Base-by-base conservation (phyloP, 257 asterid species). In the Solanum virginianum region DNA sequence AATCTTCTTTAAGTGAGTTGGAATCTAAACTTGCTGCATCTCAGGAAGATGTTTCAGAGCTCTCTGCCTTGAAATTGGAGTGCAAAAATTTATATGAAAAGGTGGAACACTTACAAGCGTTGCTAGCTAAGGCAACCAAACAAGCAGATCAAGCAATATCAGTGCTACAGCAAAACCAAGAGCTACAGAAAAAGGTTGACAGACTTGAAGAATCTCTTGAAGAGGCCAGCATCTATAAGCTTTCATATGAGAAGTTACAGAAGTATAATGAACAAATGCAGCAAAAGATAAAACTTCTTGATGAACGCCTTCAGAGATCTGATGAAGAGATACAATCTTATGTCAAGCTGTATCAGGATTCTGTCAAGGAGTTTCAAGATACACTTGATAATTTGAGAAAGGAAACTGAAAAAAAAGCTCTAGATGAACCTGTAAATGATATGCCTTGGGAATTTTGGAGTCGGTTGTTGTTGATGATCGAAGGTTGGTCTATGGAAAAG, bases 401-500 rank as follows among this genome's bases (percentile, higher is more conserved):
- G 82, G 96, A 93, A 91, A 90, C 93, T 90, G 90, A 90, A 87
- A 92, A 86, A 85, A 87, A 77, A 87, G 89, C 71, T 81, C 84
- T 85, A 80, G 89, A 87, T 85, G 91, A 88, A 85, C 86, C 90
- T 85, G 90, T 89, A 54, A 79, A 86, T 24, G 97, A 94, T 82
- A 95, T 90, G 89, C 98, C 98, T 85, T 69, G 51, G 84, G 96
- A 90, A 83, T 93, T 92, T 89, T 96, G 98, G 99, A 95, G 98
- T 88, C 86, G 85, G 66, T 89, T 96, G 87, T 86, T 96, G 92
- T 93, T 96, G 72, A 91, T 89, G 93, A 95, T 95, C 82, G 99
- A 96, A 87, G 97, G 98, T 75, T 96, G 99, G 99, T 90, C 88
- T 83, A 92, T 96, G 59, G 99, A 96, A 86, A 95, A 93, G 89